These are phyloP conservation scores for Pseudocercospora fijiensis DNA, from an alignment of 2,329 filamentous ascomycete species.

Conservation along the genomic window DNA sequence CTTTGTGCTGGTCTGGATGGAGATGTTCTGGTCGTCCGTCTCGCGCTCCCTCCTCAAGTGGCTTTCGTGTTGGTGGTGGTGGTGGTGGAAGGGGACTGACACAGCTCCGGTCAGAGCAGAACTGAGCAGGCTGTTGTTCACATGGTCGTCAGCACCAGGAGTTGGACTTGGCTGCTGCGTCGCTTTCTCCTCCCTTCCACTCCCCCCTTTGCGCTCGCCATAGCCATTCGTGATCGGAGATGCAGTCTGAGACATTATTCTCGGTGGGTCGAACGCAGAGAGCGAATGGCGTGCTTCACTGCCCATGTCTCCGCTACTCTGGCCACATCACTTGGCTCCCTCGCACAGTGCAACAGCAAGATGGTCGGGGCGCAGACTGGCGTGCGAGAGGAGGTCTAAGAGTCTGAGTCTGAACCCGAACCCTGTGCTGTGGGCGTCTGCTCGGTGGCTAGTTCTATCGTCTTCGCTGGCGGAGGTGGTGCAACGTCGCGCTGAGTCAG, in stretches of 20 bases:
- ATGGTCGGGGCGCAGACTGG: background rate
- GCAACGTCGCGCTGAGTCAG: background rate
- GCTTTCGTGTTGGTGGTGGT: slow-evolving; percentile 35
- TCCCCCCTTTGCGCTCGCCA: background rate
- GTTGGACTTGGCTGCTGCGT: background rate
- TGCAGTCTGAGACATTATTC: background rate
- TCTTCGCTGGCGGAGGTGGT: background rate
- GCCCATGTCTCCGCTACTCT: background rate
- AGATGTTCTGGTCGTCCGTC: slow-evolving; percentile 38
- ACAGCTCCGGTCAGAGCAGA: background rate
- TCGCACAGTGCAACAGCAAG: background rate
- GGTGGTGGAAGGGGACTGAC: background rate
- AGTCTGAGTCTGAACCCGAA: background rate
- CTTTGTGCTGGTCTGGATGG: slow-evolving; percentile 52
- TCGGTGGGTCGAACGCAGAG: background rate
- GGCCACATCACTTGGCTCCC: background rate
- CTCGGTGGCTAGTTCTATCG: background rate
- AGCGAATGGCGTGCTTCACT: background rate
- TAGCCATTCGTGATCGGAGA: background rate
- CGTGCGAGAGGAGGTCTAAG: background rate
- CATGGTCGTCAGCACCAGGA: slow-evolving; percentile 4
- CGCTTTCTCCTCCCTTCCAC: background rate
- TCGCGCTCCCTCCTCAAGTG: slow-evolving; percentile 31
- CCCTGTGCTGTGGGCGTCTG: background rate
- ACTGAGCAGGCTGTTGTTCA: background rate